phyloP scores from a whole-genome alignment of 1,284 basidiomycete genomes.

The Hymenochaete sp. region DNA sequence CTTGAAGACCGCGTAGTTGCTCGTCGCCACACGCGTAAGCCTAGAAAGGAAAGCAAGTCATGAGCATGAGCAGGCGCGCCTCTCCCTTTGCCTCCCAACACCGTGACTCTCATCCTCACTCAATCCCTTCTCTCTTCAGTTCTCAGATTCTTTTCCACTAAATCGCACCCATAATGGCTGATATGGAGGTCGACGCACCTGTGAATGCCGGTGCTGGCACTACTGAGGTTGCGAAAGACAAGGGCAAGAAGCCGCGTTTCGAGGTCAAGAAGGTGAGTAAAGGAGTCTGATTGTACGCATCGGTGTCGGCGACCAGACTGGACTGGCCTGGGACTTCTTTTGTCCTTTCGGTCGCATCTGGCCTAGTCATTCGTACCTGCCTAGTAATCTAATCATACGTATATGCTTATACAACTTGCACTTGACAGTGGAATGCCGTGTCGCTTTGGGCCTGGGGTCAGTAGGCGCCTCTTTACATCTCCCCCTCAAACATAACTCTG shows the following conservation, averaged over 20 bases:
- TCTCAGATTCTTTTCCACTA: no score
- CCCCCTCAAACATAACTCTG: no score
- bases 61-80: no score
- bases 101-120: no score
- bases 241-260: constrained; percentile 70
- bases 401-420: constrained; percentile 11
- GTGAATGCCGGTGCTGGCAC: constrained; percentile 29
- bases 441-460: constrained; percentile 94
- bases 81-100: no score
- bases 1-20: no score
- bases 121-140: no score
- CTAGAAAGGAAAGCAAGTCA: no score
- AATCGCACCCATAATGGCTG: no score
- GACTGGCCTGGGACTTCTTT: no score
- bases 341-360: no score
- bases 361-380: not conserved
- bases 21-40: no score
- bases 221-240: constrained; percentile 40
- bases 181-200: constrained; percentile 74
- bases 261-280: constrained; percentile 90
- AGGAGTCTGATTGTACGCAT: constrained; percentile 6
- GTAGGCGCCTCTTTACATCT: constrained; percentile 21
- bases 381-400: constrained; percentile 3
- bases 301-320: constrained; percentile 2
- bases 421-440: constrained; percentile 86